phyloP scores from a whole-genome alignment of 2,329 filamentous ascomycete genomes.

The Epichloe uncinata region DNA sequence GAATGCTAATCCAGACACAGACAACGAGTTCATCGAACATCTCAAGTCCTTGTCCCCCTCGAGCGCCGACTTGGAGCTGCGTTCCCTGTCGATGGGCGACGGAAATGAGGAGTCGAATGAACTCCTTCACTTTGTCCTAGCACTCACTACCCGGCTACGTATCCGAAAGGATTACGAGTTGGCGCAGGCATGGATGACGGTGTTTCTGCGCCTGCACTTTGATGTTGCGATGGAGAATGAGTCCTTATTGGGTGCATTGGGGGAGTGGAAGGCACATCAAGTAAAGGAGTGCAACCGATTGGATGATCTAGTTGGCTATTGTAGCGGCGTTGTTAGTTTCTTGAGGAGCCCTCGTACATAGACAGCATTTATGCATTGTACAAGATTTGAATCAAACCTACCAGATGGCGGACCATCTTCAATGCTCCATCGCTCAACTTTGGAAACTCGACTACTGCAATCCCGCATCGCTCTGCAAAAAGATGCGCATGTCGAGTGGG shows the following conservation, averaged over 20 bases:
- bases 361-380: not conserved
- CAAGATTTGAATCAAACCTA: no score
- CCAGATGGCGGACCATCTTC: not conserved
- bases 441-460: no score
- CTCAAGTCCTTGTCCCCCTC: constrained; percentile 67
- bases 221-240: constrained; percentile 39
- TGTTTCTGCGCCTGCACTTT: constrained; percentile 72
- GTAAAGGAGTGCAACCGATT: constrained; percentile 58
- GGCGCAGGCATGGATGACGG: constrained; percentile 93
- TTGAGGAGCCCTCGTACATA: constrained; percentile 44
- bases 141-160: constrained; percentile 57
- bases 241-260: constrained; percentile 43
- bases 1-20: constrained; percentile 22
- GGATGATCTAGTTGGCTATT: constrained; percentile 71
- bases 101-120: constrained; percentile 48
- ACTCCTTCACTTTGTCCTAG: constrained; percentile 65
- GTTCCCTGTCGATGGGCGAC: constrained; percentile 49
- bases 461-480: no score
- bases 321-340: constrained; percentile 73
- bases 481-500: no score
- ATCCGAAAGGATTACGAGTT: constrained; percentile 78
- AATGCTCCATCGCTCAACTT: no score
- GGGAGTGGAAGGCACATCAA: constrained; percentile 59
- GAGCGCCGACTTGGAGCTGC: constrained; percentile 79
- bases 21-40: constrained; percentile 58